Conservation (phyloP, 2,329 filamentous ascomycete species). For the Madurella mycetomatis region DNA sequence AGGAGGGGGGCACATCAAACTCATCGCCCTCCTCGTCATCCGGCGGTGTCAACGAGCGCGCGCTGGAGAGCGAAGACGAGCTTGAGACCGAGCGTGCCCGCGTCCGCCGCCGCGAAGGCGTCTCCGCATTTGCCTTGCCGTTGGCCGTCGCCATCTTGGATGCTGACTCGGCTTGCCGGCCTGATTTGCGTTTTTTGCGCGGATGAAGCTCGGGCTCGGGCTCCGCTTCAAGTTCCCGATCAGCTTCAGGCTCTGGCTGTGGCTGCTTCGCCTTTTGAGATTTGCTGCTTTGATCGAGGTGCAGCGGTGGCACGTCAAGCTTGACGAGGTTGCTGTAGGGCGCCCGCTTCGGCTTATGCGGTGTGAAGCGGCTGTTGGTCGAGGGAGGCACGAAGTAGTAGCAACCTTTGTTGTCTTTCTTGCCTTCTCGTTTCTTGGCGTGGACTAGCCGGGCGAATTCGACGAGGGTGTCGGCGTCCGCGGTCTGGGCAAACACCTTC, state of each 20-base stretch:
- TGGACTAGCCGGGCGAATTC: conserved; percentile 49
- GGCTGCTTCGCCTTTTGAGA: neutral
- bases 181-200: conserved; percentile 26
- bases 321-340: conserved; percentile 47
- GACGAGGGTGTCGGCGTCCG: conserved; percentile 47
- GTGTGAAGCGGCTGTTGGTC: conserved; percentile 39
- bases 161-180: conserved; percentile 16
- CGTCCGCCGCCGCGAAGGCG: neutral
- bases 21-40: conserved; percentile 19
- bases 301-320: conserved; percentile 35
- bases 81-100: conserved; percentile 28
- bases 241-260: conserved; percentile 7
- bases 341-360: conserved; percentile 44
- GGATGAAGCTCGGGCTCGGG: conserved; percentile 11
- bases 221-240: conserved; percentile 13
- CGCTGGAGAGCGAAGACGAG: conserved; percentile 34
- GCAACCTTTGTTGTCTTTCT: conserved; percentile 47
- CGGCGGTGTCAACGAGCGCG: conserved; percentile 29
- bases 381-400: conserved; percentile 51
- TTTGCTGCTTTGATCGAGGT: conserved; percentile 9
- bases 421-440: conserved; percentile 54
- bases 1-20: conserved; percentile 23
- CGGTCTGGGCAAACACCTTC: conserved; percentile 54
- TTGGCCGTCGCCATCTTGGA: conserved; percentile 18
- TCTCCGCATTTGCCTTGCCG: conserved; percentile 20